phyloP scores from a whole-genome alignment of 306 rosid species.

The Sophora flavescens region DNA sequence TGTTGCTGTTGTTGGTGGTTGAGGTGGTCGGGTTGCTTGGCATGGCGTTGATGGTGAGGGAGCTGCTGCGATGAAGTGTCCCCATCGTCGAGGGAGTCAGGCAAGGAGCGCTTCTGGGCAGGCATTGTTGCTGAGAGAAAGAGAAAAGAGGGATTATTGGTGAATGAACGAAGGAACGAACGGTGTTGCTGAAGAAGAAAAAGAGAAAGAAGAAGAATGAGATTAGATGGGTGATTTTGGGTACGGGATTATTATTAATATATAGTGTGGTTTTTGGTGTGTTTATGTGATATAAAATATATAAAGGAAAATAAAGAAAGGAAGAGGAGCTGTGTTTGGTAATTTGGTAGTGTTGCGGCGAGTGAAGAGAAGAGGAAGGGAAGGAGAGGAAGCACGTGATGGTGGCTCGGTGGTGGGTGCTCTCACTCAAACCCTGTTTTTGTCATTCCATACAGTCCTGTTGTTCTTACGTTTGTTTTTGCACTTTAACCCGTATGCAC shows the following conservation, averaged over 20 bases:
- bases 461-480: too few species aligned
- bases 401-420: too few species aligned
- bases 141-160: slow-evolving; percentile 10
- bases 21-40: slow-evolving; percentile 62
- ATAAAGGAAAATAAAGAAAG: too few species aligned
- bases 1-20: slow-evolving; percentile 39
- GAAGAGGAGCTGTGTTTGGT: too few species aligned
- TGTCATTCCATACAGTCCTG: too few species aligned
- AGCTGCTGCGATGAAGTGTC: slow-evolving; percentile 47
- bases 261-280: background rate
- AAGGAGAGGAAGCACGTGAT: too few species aligned
- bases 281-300: too few species aligned
- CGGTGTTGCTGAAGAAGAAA: background rate
- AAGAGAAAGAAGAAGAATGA: background rate
- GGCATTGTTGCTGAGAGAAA: slow-evolving; percentile 71
- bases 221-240: slow-evolving; percentile 30
- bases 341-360: too few species aligned
- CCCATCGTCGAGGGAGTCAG: slow-evolving; percentile 55
- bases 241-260: background rate
- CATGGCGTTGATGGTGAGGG: slow-evolving; percentile 50
- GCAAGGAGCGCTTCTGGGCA: slow-evolving; percentile 83
- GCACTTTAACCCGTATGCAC: too few species aligned
- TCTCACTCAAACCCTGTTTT: too few species aligned
- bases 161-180: background rate
- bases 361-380: too few species aligned